Evolutionary conservation across 768 basidiomycete genomes (phyloP), one percentile per base, ranked within the genome.

Genomic region (Phanerochaete carnosa): DNA sequence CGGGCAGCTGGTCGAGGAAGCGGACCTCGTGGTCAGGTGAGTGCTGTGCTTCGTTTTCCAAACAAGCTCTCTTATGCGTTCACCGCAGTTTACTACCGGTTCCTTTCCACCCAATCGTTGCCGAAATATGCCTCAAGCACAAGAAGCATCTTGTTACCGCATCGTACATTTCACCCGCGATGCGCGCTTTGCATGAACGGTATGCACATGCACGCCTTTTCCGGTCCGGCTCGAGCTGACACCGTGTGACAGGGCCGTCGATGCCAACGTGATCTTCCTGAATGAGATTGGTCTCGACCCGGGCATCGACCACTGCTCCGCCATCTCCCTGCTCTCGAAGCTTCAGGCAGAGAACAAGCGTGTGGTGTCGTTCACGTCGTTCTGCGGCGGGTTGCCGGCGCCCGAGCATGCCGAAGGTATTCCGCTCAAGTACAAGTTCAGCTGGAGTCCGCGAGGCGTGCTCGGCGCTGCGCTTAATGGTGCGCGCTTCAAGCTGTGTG

Each of bases 241-340:
- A 22, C n/a, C 15, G 13, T 26, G 45, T 43, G 19, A 3, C 59
- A 89, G 92, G 3, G 92, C 94, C 3, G 62, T 77, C 37, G 68
- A 79, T 3, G 80, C 85, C 1, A 82, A 83, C 33, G 82, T 95
- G 7, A 75, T 95, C 1, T 75, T 97, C 1, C 78, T 97, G 45
- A 95, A 94, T 65, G 95, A 98, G 73, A 92, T 96, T 37, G 91
- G 92, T 1, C 79, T 95, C 0, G 94, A 95, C 70, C 93, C 94
- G 0, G 94, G 93, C 1, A 87, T 95, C 57, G 93, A 95, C 72
- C 93, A 95, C 68, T 88, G 90, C 71, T 92, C 91, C 12, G 94
- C 94, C 0, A 81, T 93, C 67, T 82, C 86, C 0, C 76, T 96
- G 16, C 73, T 95, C 30, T 74, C 77, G 23, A 74, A 77, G 28